Percentiles rank a stretch among this genome's conserved stretches.
Evolutionary conservation across 805 yeast genomes (phyloP).

Genomic region (Pichia phayaonensis): DNA sequence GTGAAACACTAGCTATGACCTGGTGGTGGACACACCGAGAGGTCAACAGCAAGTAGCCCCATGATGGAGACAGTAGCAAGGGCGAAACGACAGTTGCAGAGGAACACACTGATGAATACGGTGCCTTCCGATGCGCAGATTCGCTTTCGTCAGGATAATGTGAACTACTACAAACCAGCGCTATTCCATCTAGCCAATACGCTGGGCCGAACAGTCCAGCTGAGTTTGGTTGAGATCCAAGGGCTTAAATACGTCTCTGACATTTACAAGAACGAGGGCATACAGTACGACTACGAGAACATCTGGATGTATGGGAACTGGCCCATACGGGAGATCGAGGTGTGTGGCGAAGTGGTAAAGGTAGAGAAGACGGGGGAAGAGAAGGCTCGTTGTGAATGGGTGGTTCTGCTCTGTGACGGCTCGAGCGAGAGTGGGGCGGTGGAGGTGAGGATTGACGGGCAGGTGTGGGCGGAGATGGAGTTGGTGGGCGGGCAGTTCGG

Average conservation of each 20-base stretch:
- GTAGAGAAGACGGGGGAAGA: not conserved
- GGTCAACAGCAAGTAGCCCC: no score
- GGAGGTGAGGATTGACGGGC: not conserved
- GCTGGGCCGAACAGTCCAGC: constrained; percentile 20
- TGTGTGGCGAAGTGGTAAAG: constrained; percentile 26
- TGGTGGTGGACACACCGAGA: no score
- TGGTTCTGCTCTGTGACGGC: constrained; percentile 9
- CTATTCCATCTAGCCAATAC: constrained; percentile 2
- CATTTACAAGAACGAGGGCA: constrained; percentile 20
- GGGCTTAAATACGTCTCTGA: constrained; percentile 14
- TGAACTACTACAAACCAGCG: constrained; percentile 1
- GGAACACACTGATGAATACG: not conserved
- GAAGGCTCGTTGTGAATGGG: not conserved
- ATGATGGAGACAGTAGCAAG: not conserved
- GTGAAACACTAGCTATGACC: no score
- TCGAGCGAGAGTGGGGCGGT: not conserved
- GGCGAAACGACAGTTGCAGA: not conserved
- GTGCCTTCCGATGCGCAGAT: not conserved
- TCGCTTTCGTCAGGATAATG: not conserved
- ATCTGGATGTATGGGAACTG: constrained; percentile 32
- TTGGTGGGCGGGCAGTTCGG: not conserved
- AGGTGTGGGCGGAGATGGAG: constrained; percentile 3
- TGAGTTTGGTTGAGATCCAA: constrained; percentile 26
- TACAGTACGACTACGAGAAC: constrained; percentile 11
- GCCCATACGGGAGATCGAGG: constrained; percentile 31